Base-by-base conservation (phyloP, 495 filamentous ascomycete species). In the Aspergillus affinis region DNA sequence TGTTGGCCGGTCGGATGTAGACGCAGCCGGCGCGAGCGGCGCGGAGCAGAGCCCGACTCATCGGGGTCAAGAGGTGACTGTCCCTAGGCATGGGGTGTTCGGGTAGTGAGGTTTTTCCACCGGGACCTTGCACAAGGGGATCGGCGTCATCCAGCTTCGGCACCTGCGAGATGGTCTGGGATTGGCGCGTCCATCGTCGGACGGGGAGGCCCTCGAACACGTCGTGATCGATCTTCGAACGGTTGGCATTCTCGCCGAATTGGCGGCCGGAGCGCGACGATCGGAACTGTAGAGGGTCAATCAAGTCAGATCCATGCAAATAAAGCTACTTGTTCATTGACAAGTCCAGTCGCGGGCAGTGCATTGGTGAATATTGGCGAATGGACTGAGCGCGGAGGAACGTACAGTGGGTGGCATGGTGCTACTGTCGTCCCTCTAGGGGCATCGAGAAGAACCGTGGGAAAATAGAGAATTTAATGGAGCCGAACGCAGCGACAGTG, bases 171-270 rank as follows among this genome's bases (percentile, higher is more conserved):
- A 95, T 74, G 41, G 80, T 89, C 29, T 93, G 84, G 73, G 75
- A 78, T 66, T 88, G 83, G 56, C 85, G 84, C 59, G 88, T 84
- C 91, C 93, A 98, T 81, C 95, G 90, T 59, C 93, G 89, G 51
- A 98, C 86, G 19, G 94, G 94, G 6, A 98, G 81, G 48, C 94
- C 92, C 74, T 98, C 93, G 61, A 96, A 94, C 65, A 97, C 86
- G 79, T 98, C 95, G 70, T 97, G 91, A 66, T 98, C 94, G 48
- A 89, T 84, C 69, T 89, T 83, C 55, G 87, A 87, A 62, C 89
- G 86, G 61, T 85, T 89, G 67, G 81, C 83, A 61, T 79, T 86
- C 61, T 86, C 72, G 58, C 66, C 69, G 61, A 78, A 69, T 57
- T 79, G 76, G 32, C 77, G 75, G 51, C 72, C 76, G 20, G 73